These are phyloP conservation scores for Trichoderma afroharzianum DNA, from an alignment of 2,329 filamentous ascomycete species.

Conservation along the genomic window DNA sequence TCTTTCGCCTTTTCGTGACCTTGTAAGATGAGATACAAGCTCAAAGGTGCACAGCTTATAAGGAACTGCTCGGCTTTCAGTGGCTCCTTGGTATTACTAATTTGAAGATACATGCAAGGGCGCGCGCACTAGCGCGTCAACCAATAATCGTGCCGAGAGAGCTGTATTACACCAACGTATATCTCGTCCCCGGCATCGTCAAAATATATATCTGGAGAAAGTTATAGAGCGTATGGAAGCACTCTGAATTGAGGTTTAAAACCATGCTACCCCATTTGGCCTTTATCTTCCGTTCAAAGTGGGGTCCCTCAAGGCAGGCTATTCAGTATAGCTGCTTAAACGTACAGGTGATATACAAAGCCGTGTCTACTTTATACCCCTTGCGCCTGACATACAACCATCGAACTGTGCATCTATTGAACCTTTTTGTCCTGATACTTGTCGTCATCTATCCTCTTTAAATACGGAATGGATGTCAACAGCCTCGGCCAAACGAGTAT, in stretches of 20 bases:
- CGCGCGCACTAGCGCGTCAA: background rate
- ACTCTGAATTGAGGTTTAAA: background rate
- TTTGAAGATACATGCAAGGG: background rate
- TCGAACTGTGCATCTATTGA: background rate
- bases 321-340: background rate
- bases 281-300: background rate
- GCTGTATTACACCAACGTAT: background rate
- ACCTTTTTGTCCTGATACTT: background rate
- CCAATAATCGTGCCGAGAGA: background rate
- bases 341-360: background rate
- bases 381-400: background rate
- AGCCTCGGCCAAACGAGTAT: constrained; percentile 65
- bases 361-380: background rate
- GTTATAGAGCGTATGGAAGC: background rate
- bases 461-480: constrained; percentile 50
- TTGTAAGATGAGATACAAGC: background rate
- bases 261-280: background rate
- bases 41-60: background rate
- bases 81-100: background rate
- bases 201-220: background rate
- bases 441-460: constrained; percentile 25
- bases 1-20: background rate
- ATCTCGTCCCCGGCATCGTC: background rate
- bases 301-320: background rate
- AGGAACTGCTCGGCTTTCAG: background rate